These are phyloP conservation scores for Hortiboletus campestris DNA, from an alignment of 768 basidiomycete species.

Conservation along the genomic window DNA sequence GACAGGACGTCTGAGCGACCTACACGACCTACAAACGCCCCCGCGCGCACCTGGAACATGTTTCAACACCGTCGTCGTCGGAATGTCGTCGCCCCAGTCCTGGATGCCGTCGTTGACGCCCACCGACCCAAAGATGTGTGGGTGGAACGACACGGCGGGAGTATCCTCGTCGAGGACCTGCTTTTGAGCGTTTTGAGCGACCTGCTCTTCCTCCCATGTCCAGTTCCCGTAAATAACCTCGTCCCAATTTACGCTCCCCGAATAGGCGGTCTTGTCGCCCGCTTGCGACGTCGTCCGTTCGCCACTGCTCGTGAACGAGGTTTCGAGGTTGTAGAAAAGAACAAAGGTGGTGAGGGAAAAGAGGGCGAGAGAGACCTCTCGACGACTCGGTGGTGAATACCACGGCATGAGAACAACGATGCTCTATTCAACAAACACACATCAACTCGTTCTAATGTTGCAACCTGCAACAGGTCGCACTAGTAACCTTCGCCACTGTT, in stretches of 20 bases:
- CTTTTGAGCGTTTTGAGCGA: constrained; percentile 56
- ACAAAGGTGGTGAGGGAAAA: constrained; percentile 65
- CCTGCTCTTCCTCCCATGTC: constrained; percentile 59
- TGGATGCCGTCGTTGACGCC: constrained; percentile 52
- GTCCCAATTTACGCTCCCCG: constrained; percentile 47
- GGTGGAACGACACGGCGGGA: constrained; percentile 26
- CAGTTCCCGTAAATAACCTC: constrained; percentile 65
- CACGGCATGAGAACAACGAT: constrained; percentile 46
- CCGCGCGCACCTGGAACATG: constrained; percentile 60
- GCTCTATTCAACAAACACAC: background rate
- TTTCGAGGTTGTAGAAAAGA: constrained; percentile 72
- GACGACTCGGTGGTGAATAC: constrained; percentile 64
- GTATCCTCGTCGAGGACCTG: constrained; percentile 38
- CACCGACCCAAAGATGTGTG: constrained; percentile 23
- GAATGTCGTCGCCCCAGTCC: constrained; percentile 56
- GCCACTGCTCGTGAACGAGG: constrained; percentile 54
- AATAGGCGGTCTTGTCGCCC: constrained; percentile 18
- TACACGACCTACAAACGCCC: background rate
- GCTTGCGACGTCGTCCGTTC: constrained; percentile 18
- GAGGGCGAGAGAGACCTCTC: constrained; percentile 69
- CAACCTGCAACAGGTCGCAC: constrained; percentile 8
- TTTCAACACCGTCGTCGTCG: constrained; percentile 52
- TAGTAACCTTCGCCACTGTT: constrained; percentile 6
- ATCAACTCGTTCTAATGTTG: background rate
- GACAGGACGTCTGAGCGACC: constrained; percentile 3